These are phyloP conservation scores for Blastobotrys illinoisensis DNA, from an alignment of 1,139 yeast species.

Conservation along the genomic window DNA sequence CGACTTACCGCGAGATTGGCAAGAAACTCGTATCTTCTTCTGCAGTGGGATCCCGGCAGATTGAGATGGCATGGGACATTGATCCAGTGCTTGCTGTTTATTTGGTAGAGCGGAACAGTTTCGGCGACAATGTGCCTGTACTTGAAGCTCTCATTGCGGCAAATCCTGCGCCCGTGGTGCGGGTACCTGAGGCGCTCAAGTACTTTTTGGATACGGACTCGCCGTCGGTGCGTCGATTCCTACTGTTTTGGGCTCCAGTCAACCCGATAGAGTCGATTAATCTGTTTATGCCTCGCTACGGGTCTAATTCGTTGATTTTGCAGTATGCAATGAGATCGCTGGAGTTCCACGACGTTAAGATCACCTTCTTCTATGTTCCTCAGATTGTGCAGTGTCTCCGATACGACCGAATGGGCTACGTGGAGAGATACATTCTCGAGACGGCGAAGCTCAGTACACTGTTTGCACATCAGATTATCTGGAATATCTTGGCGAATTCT, in stretches of 20 bases:
- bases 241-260: conserved; percentile 70
- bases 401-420: conserved; percentile 77
- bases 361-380: conserved; percentile 94
- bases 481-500: conserved; percentile 96
- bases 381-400: conserved; percentile 92
- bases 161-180: conserved; percentile 58
- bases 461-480: conserved; percentile 95
- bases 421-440: conserved; percentile 81
- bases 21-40: conserved; percentile 13
- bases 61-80: conserved; percentile 53
- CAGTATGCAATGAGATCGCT: conserved; percentile 90
- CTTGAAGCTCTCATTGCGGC: conserved; percentile 45
- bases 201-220: conserved; percentile 27
- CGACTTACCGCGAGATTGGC: conserved; percentile 25
- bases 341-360: conserved; percentile 79
- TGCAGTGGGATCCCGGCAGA: conserved; percentile 20
- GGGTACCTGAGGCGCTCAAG: conserved; percentile 60
- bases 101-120: conserved; percentile 55
- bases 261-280: conserved; percentile 85
- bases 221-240: conserved; percentile 26
- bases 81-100: conserved; percentile 73
- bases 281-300: conserved; percentile 72
- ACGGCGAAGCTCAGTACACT: conserved; percentile 87
- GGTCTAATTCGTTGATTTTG: conserved; percentile 58
- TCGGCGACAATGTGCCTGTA: conserved; percentile 33